Percentiles rank a stretch among this genome's conserved stretches.
Conservation (phyloP, 495 filamentous ascomycete species). For the Lophium mytilinum region DNA sequence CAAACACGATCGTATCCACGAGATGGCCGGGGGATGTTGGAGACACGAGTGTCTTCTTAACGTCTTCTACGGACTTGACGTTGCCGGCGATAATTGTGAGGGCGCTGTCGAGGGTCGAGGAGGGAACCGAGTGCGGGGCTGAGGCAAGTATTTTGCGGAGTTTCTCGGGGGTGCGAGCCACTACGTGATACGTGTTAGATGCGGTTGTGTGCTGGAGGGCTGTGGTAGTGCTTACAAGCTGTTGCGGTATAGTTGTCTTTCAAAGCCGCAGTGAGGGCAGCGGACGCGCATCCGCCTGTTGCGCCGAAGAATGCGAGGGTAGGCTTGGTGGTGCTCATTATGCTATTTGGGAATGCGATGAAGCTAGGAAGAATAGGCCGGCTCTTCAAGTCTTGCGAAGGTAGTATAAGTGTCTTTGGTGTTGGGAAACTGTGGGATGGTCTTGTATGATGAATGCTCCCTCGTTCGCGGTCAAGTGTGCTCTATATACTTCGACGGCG, state of each 20-base stretch:
- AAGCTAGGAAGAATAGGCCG: no score
- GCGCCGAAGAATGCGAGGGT: slow-evolving; percentile 51
- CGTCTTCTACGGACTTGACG: slow-evolving; percentile 23
- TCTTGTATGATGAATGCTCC: no score
- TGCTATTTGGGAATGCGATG: background rate
- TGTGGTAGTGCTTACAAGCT: slow-evolving; percentile 18
- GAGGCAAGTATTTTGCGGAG: slow-evolving; percentile 41
- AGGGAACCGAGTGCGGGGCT: slow-evolving; percentile 25
- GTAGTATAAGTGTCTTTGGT: no score
- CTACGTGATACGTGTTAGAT: slow-evolving; percentile 9
- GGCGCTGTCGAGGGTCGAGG: slow-evolving; percentile 12
- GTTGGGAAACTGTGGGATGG: no score
- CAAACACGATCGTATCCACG: slow-evolving; percentile 31
- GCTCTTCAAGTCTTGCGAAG: no score
- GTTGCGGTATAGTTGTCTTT: slow-evolving; percentile 19
- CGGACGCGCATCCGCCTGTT: slow-evolving; percentile 42
- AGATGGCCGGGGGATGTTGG: slow-evolving; percentile 1
- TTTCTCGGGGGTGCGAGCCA: slow-evolving; percentile 54
- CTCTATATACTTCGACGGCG: no score
- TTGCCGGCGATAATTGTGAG: slow-evolving; percentile 33
- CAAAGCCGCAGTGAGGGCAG: slow-evolving; percentile 34
- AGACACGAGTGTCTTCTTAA: slow-evolving; percentile 22
- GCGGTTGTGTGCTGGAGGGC: background rate
- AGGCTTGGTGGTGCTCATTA: slow-evolving; percentile 9
- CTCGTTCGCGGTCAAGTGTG: no score